A percentile compares a stretch with the other conserved stretches of the same genome.
phyloP scores from a whole-genome alignment of 2,329 filamentous ascomycete species.

The Chlorencoelia australis region DNA sequence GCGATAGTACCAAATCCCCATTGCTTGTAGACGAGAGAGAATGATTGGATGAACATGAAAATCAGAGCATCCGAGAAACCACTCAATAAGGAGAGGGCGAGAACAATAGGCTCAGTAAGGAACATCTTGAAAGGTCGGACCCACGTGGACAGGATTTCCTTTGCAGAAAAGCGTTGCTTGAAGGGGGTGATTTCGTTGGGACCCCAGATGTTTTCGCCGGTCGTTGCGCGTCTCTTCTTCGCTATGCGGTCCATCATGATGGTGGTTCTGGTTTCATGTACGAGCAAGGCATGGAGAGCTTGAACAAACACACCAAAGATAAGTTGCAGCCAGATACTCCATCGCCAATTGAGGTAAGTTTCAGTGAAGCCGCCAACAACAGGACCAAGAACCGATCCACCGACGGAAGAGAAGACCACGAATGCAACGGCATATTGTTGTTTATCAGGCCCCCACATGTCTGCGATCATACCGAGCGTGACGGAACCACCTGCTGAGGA shows the following conservation, averaged over 20 bases:
- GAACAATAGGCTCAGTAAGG: conserved; percentile 63
- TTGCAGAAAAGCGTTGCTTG: conserved; percentile 45
- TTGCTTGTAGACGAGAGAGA: conserved; percentile 55
- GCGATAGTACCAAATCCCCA: conserved; percentile 51
- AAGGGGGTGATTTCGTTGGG: conserved; percentile 60
- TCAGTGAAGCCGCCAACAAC: conserved; percentile 72
- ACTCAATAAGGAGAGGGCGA: conserved; percentile 58
- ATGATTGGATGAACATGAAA: conserved; percentile 69
- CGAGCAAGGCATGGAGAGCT: conserved; percentile 53
- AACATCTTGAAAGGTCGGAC: conserved; percentile 63
- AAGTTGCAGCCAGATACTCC: conserved; percentile 78
- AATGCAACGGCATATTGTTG: conserved; percentile 70
- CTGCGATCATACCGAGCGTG: conserved; percentile 65
- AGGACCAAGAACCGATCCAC: conserved; percentile 65
- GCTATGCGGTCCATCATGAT: conserved; percentile 73
- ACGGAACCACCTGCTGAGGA: conserved; percentile 65
- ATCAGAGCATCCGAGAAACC: conserved; percentile 68
- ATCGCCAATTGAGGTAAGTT: conserved; percentile 57
- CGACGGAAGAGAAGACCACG: conserved; percentile 71
- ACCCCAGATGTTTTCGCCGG: conserved; percentile 51
- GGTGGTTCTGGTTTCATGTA: conserved; percentile 69
- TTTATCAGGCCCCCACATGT: conserved; percentile 59
- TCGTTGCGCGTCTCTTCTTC: conserved; percentile 59
- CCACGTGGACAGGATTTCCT: conserved; percentile 48
- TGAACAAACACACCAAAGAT: conserved; percentile 67